Base-by-base conservation (phyloP, 805 yeast genomes). In the Ogataea glucozyma region DNA sequence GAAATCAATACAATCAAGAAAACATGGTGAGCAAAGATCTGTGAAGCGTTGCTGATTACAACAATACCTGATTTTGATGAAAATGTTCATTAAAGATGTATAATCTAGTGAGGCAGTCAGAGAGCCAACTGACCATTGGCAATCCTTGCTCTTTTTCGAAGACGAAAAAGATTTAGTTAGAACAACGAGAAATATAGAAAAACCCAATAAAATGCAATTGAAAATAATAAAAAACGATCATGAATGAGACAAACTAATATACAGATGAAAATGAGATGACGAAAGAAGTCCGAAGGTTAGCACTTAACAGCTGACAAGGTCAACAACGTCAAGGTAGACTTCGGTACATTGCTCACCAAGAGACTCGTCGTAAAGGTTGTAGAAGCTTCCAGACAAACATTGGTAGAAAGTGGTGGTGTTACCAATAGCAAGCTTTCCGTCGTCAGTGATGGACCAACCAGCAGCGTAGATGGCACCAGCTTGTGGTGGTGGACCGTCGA, bases 401-500 rank as follows among this genome's bases (percentile, higher is more conserved):
- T 74, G 75, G 72, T 71, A 75, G 72, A 76, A 76, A 21, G 62
- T 63, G 41, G 73, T 69, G 42, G 58, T 62, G 62, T 67, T 62
- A 60, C 81, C 81, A 54, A 76, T 64, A 37, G 79, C 79, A 59
- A 76, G 72, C 60, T 64, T 65, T 41, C 69, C 75, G 34, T 69
- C 75, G 36, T 62, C 60, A 41, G 72, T 62, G 48, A 73, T 65
- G 34, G 78, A 67, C 78, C 78, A 72, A 46, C 78, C 77, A 44
- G 73, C 76, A 53, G 78, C 78, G 54, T 72, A 69, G 41, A 71
- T 71, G 33, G 78, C 70, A 64, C 78, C 78, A 39, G 76, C 82
- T 66, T 78, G 83, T 51, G 82, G 82, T 64, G 81, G 81, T 44
- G 81, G 81, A 58, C 82, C 82, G 58, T 78, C 83, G 55, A 78